Percentiles rank a stretch among this genome's conserved stretches.
Evolutionary conservation across 345 rosid species (phyloP).

Genomic region (Excoecaria agallocha): DNA sequence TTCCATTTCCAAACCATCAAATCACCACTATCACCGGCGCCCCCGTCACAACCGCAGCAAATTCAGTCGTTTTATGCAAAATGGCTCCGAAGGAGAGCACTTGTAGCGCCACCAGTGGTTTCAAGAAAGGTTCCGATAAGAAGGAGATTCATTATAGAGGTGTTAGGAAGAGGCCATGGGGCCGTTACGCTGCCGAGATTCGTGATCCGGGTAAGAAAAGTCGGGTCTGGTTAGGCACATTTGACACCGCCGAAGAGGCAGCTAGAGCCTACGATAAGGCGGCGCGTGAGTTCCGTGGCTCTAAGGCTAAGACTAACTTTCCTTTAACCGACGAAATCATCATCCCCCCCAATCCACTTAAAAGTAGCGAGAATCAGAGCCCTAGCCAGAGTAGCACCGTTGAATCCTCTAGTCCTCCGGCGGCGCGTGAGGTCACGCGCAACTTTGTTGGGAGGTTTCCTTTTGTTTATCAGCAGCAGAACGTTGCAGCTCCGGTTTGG

Average conservation of each 20-base stretch:
- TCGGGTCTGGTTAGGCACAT: conserved; percentile 76
- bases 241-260: conserved; percentile 67
- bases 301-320: conserved; percentile 69
- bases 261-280: conserved; percentile 63
- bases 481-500: conserved; percentile 33
- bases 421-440: conserved; percentile 36
- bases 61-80: too few species aligned
- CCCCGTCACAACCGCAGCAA: not conserved
- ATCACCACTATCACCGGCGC: not conserved
- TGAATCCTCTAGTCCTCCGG: conserved; percentile 38
- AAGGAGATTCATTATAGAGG: conserved; percentile 54
- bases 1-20: not conserved
- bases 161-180: conserved; percentile 73
- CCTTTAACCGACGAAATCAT: conserved; percentile 30
- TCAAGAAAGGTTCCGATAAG: conserved; percentile 4
- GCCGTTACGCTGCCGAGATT: conserved; percentile 76
- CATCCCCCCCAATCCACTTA: not conserved
- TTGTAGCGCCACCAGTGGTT: not conserved
- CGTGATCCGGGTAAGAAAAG: conserved; percentile 67
- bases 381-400: conserved; percentile 40
- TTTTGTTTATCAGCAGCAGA: conserved; percentile 40
- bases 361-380: conserved; percentile 22
- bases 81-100: conserved; percentile 40
- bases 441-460: conserved; percentile 40
- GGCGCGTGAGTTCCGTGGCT: conserved; percentile 61